These are phyloP conservation scores for Fusarium stilboides DNA, from an alignment of 2,329 filamentous ascomycete genomes.

Conservation along the genomic window DNA sequence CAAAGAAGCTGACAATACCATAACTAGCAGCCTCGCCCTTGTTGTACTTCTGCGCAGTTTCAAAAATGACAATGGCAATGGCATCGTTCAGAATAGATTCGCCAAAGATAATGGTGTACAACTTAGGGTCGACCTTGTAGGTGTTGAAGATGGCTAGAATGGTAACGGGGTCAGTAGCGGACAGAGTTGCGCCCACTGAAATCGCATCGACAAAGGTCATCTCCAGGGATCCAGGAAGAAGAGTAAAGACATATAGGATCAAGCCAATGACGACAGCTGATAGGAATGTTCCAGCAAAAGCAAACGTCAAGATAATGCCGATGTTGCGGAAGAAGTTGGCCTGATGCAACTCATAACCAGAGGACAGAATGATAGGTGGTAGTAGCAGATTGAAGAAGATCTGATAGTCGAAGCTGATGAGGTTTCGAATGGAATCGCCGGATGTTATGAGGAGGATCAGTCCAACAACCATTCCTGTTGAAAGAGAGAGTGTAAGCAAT, in stretches of 20 bases:
- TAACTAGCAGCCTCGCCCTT: conserved; percentile 80
- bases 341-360: conserved; percentile 97
- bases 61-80: conserved; percentile 98
- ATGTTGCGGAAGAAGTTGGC: conserved; percentile 99
- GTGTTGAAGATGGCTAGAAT: conserved; percentile 99
- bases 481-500: conserved; percentile 15
- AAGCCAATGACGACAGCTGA: conserved; percentile 94
- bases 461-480: conserved; percentile 91
- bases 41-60: conserved; percentile 95
- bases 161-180: conserved; percentile 96
- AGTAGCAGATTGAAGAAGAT: conserved; percentile 99
- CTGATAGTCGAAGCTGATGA: conserved; percentile 97
- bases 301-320: conserved; percentile 96
- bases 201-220: conserved; percentile 97
- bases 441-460: conserved; percentile 87
- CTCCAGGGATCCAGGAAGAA: conserved; percentile 85
- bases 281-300: conserved; percentile 96
- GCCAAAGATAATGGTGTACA: conserved; percentile 99
- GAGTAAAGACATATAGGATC: conserved; percentile 90
- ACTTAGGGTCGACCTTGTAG: conserved; percentile 98
- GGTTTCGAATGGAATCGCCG: conserved; percentile 86
- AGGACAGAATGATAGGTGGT: conserved; percentile 97
- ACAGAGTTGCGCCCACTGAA: conserved; percentile 94
- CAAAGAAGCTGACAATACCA: conserved; percentile 86
- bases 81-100: conserved; percentile 99